Evolutionary conservation across 1,284 basidiomycete species (phyloP).

Genomic region (Polyporus tsugae): DNA sequence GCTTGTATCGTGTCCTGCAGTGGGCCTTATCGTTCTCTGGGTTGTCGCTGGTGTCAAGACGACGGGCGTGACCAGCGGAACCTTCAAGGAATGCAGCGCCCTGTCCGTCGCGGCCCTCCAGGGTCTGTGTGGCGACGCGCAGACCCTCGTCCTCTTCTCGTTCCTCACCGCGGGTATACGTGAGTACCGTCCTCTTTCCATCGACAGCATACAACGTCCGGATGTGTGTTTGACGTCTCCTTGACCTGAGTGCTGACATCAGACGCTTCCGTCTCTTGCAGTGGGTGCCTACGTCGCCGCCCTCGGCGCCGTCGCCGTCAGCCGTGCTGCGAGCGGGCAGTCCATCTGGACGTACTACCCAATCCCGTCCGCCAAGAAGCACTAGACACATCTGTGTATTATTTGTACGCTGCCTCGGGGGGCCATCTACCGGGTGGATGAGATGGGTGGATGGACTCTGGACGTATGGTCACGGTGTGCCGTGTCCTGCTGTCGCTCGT

Average conservation of each 20-base stretch:
- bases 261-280: neutral
- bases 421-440: neutral
- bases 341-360: constrained; percentile 20
- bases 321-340: constrained; percentile 13
- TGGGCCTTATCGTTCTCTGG: constrained; percentile 13
- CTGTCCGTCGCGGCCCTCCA: neutral
- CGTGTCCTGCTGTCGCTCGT: constrained; percentile 5
- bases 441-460: constrained; percentile 1
- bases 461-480: neutral
- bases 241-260: neutral
- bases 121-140: constrained; percentile 12
- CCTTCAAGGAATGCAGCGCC: constrained; percentile 18
- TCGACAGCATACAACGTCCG: neutral
- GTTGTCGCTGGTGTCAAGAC: constrained; percentile 18
- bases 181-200: neutral
- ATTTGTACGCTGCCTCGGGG: neutral
- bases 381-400: neutral
- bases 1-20: neutral
- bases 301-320: constrained; percentile 8
- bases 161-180: constrained; percentile 13
- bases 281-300: constrained; percentile 13
- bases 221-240: neutral
- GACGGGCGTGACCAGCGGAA: constrained; percentile 9
- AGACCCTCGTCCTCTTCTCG: constrained; percentile 15
- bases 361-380: constrained; percentile 14